A percentile compares a stretch with the other conserved stretches of the same genome.
phyloP scores from a whole-genome alignment of 1,284 basidiomycete species.

The Pseudozyma flocculosa region DNA sequence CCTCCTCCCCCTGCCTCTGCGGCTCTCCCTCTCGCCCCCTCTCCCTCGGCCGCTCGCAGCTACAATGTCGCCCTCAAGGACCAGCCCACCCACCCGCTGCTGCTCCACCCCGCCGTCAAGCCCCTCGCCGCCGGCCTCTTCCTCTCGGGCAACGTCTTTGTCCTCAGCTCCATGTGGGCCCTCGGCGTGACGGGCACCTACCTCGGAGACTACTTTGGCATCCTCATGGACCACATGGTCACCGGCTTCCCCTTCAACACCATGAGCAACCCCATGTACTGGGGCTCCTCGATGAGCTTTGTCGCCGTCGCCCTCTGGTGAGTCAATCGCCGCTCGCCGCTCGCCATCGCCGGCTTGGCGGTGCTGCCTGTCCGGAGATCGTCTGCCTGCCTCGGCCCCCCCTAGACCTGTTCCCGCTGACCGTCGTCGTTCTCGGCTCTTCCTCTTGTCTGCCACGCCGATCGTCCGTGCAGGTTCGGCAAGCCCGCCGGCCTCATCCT shows the following conservation, averaged over 20 bases:
- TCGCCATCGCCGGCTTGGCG: background rate
- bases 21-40: background rate
- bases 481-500: conserved; percentile 55
- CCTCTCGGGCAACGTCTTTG: conserved; percentile 62
- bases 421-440: too few species aligned
- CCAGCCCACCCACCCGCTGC: conserved; percentile 65
- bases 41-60: conserved; percentile 59
- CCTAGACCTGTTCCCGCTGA: too few species aligned
- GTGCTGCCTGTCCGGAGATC: too few species aligned
- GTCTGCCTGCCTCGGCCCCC: too few species aligned
- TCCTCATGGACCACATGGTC: conserved; percentile 79
- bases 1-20: too few species aligned
- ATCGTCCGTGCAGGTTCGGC: conserved; percentile 30
- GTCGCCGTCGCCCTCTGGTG: conserved; percentile 52
- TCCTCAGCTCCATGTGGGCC: conserved; percentile 84
- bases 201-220: conserved; percentile 98
- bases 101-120: conserved; percentile 66
- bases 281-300: conserved; percentile 56
- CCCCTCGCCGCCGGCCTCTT: conserved; percentile 70
- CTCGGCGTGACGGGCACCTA: conserved; percentile 80
- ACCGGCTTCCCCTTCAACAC: conserved; percentile 93
- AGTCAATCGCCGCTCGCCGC: conserved; percentile 2
- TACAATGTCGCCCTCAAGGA: conserved; percentile 72
- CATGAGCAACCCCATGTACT: conserved; percentile 89
- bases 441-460: too few species aligned